A percentile compares a stretch with the other conserved stretches of the same genome.
Conservation (phyloP, 179 eudicot genomes). For the Kewa caespitosa region DNA sequence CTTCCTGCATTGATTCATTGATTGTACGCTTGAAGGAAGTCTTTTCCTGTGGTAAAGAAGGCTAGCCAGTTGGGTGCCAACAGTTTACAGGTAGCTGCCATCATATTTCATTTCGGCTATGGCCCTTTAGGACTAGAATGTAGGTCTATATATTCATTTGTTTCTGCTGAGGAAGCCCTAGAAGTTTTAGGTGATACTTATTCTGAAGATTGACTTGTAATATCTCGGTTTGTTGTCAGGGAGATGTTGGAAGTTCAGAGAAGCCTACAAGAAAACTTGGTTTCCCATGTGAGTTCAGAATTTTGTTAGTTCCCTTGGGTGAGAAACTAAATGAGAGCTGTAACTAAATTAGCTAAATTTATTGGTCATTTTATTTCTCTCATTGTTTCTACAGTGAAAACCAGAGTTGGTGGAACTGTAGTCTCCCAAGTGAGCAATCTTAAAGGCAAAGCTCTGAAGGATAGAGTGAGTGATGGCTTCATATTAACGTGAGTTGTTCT, state of each 20-base stretch:
- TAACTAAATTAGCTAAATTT: neutral
- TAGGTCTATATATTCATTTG: neutral
- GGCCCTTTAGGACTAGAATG: neutral
- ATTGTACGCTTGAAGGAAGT: conserved; percentile 49
- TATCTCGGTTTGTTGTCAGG: conserved; percentile 40
- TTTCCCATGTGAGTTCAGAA: conserved; percentile 54
- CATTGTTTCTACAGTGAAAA: conserved; percentile 46
- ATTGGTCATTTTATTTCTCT: conserved; percentile 8
- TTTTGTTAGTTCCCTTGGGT: neutral
- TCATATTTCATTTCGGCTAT: neutral
- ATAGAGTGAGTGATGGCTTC: conserved; percentile 57
- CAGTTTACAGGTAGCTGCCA: conserved; percentile 37
- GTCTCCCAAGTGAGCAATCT: conserved; percentile 46
- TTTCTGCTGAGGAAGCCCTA: neutral
- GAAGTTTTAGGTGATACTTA: neutral
- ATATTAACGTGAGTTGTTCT: conserved; percentile 47
- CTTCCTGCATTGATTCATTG: conserved; percentile 13
- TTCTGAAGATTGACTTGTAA: conserved; percentile 9
- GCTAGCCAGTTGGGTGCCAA: conserved; percentile 32
- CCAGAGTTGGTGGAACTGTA: conserved; percentile 42
- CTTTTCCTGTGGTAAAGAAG: conserved; percentile 59
- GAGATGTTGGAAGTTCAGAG: conserved; percentile 33
- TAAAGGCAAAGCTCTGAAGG: conserved; percentile 44
- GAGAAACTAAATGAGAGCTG: conserved; percentile 15
- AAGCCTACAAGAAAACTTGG: conserved; percentile 39